phyloP scores from a whole-genome alignment of 257 asterid genomes.

The Solanum rostratum region DNA sequence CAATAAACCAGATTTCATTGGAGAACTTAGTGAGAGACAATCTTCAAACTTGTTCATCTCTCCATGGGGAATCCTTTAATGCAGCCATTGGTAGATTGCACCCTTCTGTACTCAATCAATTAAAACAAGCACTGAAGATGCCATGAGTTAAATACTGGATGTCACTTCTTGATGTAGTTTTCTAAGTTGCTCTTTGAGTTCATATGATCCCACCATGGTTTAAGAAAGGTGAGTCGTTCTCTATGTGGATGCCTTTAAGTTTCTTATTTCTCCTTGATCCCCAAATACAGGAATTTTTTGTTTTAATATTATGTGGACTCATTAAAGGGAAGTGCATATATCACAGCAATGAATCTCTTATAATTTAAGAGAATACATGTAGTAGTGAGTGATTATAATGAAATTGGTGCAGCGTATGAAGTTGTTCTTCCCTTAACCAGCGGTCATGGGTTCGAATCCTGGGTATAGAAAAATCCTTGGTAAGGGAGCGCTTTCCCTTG shows the following conservation, averaged over 20 bases:
- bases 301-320: background rate
- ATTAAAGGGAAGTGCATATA: background rate
- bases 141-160: constrained; percentile 23
- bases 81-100: constrained; percentile 75
- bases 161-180: constrained; percentile 4
- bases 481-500: background rate
- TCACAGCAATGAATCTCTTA: background rate
- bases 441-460: background rate
- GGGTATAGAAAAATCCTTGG: background rate
- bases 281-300: background rate
- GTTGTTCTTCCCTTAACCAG: background rate
- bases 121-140: constrained; percentile 83
- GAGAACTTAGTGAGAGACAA: constrained; percentile 78
- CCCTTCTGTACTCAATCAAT: constrained; percentile 67
- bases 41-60: constrained; percentile 80
- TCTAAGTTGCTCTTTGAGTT: constrained; percentile 14
- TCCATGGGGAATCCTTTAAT: constrained; percentile 79
- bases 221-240: constrained; percentile 3
- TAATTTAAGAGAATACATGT: background rate
- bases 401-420: background rate
- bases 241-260: background rate
- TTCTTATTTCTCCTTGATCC: background rate
- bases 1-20: constrained; percentile 64
- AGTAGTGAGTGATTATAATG: background rate
- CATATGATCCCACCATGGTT: constrained; percentile 7